These are phyloP conservation scores for Penicillium antarcticum DNA, from an alignment of 495 filamentous ascomycete genomes.

Conservation along the genomic window DNA sequence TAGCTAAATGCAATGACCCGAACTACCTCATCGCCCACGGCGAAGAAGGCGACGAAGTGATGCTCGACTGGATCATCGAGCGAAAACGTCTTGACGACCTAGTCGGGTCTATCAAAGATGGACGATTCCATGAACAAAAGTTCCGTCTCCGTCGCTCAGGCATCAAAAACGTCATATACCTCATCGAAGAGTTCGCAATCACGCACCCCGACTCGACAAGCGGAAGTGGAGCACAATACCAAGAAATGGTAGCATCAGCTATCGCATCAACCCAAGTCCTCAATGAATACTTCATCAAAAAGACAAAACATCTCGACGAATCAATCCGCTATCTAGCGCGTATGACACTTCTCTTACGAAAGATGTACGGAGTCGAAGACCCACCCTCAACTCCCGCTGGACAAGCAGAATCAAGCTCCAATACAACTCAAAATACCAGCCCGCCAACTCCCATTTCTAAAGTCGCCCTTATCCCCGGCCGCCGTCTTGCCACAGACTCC, in stretches of 20 bases:
- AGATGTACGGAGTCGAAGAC: constrained; percentile 56
- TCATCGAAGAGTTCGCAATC: constrained; percentile 72
- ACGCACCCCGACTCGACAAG: constrained; percentile 32
- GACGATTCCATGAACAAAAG: constrained; percentile 83
- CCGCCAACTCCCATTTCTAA: neutral
- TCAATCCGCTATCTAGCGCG: constrained; percentile 74
- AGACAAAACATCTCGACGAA: constrained; percentile 73
- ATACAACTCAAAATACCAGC: neutral
- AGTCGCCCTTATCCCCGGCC: constrained; percentile 59
- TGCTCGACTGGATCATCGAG: constrained; percentile 80
- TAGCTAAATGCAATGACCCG: constrained; percentile 66
- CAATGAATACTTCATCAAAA: constrained; percentile 79
- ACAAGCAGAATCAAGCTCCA: constrained; percentile 4
- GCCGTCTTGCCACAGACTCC: constrained; percentile 59
- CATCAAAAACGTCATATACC: constrained; percentile 71
- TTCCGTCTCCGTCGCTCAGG: constrained; percentile 72
- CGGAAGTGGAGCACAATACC: constrained; percentile 46
- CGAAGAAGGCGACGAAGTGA: constrained; percentile 68
- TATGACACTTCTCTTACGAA: constrained; percentile 68
- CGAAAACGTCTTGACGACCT: constrained; percentile 82
- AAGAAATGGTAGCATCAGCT: constrained; percentile 66
- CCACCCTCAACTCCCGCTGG: neutral
- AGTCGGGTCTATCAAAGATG: constrained; percentile 75
- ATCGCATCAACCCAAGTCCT: constrained; percentile 80
- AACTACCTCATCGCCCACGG: constrained; percentile 51